phyloP scores from a whole-genome alignment of 805 yeast species.

The Ogataea allantospora region DNA sequence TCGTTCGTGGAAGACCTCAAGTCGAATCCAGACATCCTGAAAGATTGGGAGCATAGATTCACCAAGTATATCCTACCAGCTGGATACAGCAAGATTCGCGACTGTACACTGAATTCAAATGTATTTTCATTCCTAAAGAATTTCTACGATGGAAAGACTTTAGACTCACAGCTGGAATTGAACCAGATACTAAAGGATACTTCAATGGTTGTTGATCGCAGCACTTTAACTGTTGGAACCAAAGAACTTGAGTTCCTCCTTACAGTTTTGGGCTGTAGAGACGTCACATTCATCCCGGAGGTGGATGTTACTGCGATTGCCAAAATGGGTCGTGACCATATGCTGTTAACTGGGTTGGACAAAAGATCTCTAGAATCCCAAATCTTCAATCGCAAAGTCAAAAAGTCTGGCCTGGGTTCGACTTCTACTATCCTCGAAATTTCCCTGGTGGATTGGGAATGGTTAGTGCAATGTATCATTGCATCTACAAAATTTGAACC shows the following conservation, averaged over 20 bases:
- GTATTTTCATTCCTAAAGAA: constrained; percentile 42
- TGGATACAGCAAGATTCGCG: constrained; percentile 51
- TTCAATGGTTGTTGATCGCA: constrained; percentile 36
- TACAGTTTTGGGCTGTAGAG: constrained; percentile 14
- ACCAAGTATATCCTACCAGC: constrained; percentile 63
- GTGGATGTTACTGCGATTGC: constrained; percentile 1
- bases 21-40: constrained; percentile 11
- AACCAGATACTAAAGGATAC: constrained; percentile 38
- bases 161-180: constrained; percentile 43
- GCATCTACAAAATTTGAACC: constrained; percentile 19
- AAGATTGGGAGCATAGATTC: constrained; percentile 40
- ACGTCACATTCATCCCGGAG: constrained; percentile 5
- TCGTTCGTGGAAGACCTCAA: constrained; percentile 54
- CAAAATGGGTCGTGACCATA: not conserved
- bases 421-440: constrained; percentile 10
- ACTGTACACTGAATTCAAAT: constrained; percentile 46
- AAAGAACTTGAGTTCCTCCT: constrained; percentile 14
- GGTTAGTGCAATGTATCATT: constrained; percentile 64
- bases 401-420: constrained; percentile 1
- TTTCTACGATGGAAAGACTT: constrained; percentile 29
- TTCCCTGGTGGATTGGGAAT: constrained; percentile 55
- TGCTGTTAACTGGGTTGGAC: constrained; percentile 15
- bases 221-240: constrained; percentile 4
- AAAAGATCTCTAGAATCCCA: constrained; percentile 6
- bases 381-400: not conserved